Evolutionary conservation across 2,329 filamentous ascomycete genomes (phyloP).

Genomic region (Xylaria multiplex): DNA sequence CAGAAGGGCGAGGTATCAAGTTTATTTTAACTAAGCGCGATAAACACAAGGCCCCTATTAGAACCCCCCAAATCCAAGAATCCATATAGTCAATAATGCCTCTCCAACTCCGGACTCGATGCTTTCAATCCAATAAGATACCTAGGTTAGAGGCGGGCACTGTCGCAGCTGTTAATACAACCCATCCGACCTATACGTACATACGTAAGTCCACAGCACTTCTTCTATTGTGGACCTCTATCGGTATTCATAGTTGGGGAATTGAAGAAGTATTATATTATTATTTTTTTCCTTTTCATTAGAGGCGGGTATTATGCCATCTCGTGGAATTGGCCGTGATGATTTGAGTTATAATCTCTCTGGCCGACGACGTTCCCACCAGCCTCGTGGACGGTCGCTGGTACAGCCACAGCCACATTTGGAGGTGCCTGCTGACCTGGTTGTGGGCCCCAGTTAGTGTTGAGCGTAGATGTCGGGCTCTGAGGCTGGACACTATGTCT

Average conservation of each 20-base stretch:
- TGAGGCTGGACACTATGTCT: constrained; percentile 41
- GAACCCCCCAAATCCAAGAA: constrained; percentile 1
- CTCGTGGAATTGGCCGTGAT: constrained; percentile 56
- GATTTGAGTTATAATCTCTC: constrained; percentile 46
- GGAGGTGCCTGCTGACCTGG: constrained; percentile 39
- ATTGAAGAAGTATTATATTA: background rate
- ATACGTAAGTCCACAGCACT: background rate
- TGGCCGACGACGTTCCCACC: constrained; percentile 50
- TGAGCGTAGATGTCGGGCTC: constrained; percentile 44
- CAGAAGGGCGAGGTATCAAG: constrained; percentile 13
- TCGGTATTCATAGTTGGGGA: background rate
- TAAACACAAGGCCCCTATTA: constrained; percentile 14
- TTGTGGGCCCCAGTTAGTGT: constrained; percentile 41
- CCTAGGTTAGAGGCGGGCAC: too few relatives aligned
- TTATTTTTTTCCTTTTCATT: constrained; percentile 2
- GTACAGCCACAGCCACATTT: constrained; percentile 40
- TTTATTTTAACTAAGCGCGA: constrained; percentile 9
- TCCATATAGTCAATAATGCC: constrained; percentile 16
- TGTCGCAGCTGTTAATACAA: background rate
- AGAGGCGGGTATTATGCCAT: constrained; percentile 43
- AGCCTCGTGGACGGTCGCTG: constrained; percentile 53
- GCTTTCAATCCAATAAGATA: constrained; percentile 20
- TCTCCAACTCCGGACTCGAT: constrained; percentile 34
- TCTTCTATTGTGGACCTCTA: background rate
- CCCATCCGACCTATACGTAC: background rate